Conservation (phyloP, 176 grass and related monocot genomes). For the Elaeis guineensis region DNA sequence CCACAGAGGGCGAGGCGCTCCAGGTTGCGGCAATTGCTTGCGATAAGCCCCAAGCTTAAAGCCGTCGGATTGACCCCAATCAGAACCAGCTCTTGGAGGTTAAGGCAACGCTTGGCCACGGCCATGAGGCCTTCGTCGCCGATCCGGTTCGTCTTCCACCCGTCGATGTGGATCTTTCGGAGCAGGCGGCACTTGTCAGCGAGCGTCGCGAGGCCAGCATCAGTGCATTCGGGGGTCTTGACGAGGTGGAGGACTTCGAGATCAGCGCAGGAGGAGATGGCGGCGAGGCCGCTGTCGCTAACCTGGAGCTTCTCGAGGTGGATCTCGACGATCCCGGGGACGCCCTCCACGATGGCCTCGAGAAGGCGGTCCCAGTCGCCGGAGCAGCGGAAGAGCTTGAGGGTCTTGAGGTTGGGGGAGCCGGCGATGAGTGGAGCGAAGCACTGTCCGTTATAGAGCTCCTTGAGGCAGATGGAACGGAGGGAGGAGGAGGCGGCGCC, state of each 20-base stretch:
- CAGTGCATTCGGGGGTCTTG: slow-evolving; percentile 86
- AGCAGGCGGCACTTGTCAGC: slow-evolving; percentile 64
- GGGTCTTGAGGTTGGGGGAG: slow-evolving; percentile 63
- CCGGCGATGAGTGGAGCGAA: slow-evolving; percentile 65
- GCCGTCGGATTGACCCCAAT: slow-evolving; percentile 78
- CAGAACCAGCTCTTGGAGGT: slow-evolving; percentile 81
- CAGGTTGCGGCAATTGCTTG: slow-evolving; percentile 49
- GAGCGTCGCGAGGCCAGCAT: slow-evolving; percentile 54
- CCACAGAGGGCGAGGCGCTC: slow-evolving; percentile 89
- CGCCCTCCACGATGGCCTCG: slow-evolving; percentile 31
- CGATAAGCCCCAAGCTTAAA: slow-evolving; percentile 58
- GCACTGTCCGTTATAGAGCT: slow-evolving; percentile 71
- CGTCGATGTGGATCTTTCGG: slow-evolving; percentile 84
- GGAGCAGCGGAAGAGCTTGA: slow-evolving; percentile 84
- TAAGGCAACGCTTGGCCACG: slow-evolving; percentile 45
- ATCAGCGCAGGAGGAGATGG: slow-evolving; percentile 39
- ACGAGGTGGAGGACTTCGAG: slow-evolving; percentile 84
- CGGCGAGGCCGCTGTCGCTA: slow-evolving; percentile 57
- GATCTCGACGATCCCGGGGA: slow-evolving; percentile 50
- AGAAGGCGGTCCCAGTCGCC: slow-evolving; percentile 79
- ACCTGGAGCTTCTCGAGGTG: slow-evolving; percentile 98
- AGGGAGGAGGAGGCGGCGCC: slow-evolving; percentile 26
- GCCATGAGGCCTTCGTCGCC: slow-evolving; percentile 71
- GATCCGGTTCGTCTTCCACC: slow-evolving; percentile 82
- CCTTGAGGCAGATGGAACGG: slow-evolving; percentile 78